Base-by-base conservation (phyloP, 2,329 filamentous ascomycete species). In the Pyrenophora tritici-repentis region DNA sequence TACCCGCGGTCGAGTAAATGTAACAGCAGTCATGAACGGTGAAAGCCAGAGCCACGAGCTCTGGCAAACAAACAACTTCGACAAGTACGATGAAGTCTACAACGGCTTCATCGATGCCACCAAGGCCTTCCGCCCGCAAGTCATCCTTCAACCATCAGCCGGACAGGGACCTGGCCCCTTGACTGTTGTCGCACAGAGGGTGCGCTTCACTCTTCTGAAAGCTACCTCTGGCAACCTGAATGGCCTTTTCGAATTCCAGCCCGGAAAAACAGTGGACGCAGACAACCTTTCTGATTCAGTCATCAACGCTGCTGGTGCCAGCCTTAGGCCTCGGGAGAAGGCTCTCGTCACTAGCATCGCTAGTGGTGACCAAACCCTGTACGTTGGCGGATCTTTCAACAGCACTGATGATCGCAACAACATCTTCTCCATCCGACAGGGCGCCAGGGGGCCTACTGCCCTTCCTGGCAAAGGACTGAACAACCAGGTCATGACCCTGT, bases 1-100 rank as follows among this genome's bases (percentile, higher is more conserved):
- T 14, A 86, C 81, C 12, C 86, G 94, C 66, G 94, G 93, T 13
- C 83, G 86, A 64, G 87, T 97, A 50, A 91, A 91, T 61, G 81
- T 99, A 44, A 93, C 89, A 1, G 89, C 86, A 29, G 81, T 80
- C 18, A 86, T 94, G 78, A 82, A 85, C 2, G 53, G 38, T 6
- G 44, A 51, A 16, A 20, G 32, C 17, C 78, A 83, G 4, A 81
- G 83, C 22, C 84, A 80, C 1, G 81, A 83, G 0, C 77, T 97
- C 6, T 95, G 83, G 70, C 94, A 99, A 74, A 96, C 92, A 14
- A 99, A 99, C 75, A 83, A 95, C 70, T 95, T 87, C 72, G 93
- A 97, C 78, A 99, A 99, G 74, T 97, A 96, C 68, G 94, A 99
- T 69, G 86, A 90, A 61, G 86, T 99, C 51, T 96, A 91, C 75